Percentiles rank a stretch among this genome's conserved stretches.
phyloP scores from a whole-genome alignment of 768 basidiomycete species.

The Hygrophoropsis aurantiaca region DNA sequence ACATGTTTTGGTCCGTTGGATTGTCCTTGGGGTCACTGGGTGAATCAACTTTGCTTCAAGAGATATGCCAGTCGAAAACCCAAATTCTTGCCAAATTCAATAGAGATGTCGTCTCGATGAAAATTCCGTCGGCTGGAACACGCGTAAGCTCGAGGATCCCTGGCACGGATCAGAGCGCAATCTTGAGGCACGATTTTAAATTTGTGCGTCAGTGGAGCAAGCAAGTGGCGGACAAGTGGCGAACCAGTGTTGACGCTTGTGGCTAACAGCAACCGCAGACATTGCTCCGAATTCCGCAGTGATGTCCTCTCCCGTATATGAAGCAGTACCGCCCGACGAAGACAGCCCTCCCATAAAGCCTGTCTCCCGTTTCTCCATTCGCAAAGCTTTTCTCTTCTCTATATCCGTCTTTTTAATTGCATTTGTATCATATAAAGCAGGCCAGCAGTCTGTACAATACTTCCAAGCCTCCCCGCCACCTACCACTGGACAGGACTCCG shows the following conservation, averaged over 20 bases:
- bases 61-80: too few relatives aligned
- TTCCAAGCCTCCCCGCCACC: neutral
- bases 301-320: slow-evolving; percentile 22
- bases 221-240: too few relatives aligned
- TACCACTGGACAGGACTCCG: slow-evolving; percentile 1
- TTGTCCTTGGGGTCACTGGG: too few relatives aligned
- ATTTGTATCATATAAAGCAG: slow-evolving; percentile 42
- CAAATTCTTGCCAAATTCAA: too few relatives aligned
- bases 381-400: slow-evolving; percentile 34
- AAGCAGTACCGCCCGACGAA: slow-evolving; percentile 20
- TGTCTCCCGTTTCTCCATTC: slow-evolving; percentile 23
- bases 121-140: too few relatives aligned
- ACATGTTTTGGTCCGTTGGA: too few relatives aligned
- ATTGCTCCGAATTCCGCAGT: neutral
- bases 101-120: too few relatives aligned
- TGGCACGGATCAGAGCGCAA: too few relatives aligned
- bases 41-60: too few relatives aligned
- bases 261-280: slow-evolving; percentile 3
- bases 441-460: slow-evolving; percentile 35
- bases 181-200: too few relatives aligned
- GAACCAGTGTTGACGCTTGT: slow-evolving; percentile 3
- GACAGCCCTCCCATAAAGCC: slow-evolving; percentile 13
- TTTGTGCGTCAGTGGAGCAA: too few relatives aligned
- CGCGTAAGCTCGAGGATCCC: too few relatives aligned
- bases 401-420: slow-evolving; percentile 35